Evolutionary conservation across 257 asterid species (phyloP), one percentile per base, ranked within the genome.

Genomic region (Gardenia jasminoides): DNA sequence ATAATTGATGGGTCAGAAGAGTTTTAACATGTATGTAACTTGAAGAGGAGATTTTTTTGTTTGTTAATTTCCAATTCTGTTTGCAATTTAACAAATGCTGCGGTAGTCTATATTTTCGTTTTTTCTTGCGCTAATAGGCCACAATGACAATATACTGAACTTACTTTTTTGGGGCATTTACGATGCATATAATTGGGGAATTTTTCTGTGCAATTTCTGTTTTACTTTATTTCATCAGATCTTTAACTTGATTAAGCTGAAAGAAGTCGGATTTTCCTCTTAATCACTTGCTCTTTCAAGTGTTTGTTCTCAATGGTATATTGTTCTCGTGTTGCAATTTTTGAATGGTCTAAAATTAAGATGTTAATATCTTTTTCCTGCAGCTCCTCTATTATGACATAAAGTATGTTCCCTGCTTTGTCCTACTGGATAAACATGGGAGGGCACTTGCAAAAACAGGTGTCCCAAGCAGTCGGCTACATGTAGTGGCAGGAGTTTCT

Each of bases 321-420:
- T 33, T 33, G 69, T 58, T 52, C 80, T 24, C 68, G 7, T 71
- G 6, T 33, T 41, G 70, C 41, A 36, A 19, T 24, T 36, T 24
- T 74, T 36, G 22, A 75, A 7, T 4, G 1, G 50, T 39, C 43
- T n/a, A 15, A 15, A 36, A 36, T 36, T 68, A 31, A n/a, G 22
- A 24, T 72, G 48, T 22, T 67, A 22, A 36, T 0, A 36, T 80
- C 2, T 82, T 47, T 10, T 58, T 61, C 41, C 56, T 85, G 89
- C 90, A 93, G 97, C 94, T 93, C 58, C 96, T 92, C 52, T 89
- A 92, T 80, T 93, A 92, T 72, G 95, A 92, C 89, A 89, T 93
- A 48, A 91, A 82, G 82, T 93, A 93, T 59, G 98, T 93, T 76
- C 97, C 98, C 26, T 92, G 98, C 89, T 92, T 93, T n/a, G 97